These are phyloP conservation scores for Botrytis fabae DNA, from an alignment of 2,329 filamentous ascomycete genomes.

Conservation along the genomic window DNA sequence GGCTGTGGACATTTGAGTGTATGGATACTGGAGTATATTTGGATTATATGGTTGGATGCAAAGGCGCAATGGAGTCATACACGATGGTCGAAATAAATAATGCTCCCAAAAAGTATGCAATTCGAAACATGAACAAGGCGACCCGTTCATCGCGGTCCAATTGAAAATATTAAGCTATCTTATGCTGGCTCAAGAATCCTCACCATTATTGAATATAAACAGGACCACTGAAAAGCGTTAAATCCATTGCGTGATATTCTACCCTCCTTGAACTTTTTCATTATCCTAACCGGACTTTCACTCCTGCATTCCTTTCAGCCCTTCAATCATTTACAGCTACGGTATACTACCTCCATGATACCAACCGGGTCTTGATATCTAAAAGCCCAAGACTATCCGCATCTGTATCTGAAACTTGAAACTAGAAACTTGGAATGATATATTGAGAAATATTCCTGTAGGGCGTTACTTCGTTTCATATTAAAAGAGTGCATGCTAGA, in stretches of 20 bases:
- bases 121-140: neutral
- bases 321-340: neutral
- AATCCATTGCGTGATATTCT: neutral
- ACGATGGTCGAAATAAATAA: neutral
- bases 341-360: neutral
- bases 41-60: neutral
- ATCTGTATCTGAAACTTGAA: neutral
- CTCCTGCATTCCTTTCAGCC: neutral
- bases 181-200: neutral
- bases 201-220: neutral
- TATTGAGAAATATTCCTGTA: too few species aligned
- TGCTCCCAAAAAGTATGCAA: neutral
- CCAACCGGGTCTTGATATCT: neutral
- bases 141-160: neutral
- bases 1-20: neutral
- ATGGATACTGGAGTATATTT: neutral
- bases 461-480: too few species aligned
- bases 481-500: neutral
- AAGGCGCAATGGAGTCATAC: slow-evolving; percentile 4
- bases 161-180: neutral
- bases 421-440: neutral
- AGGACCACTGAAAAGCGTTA: neutral
- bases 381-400: neutral
- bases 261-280: neutral
- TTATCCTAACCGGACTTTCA: neutral